Conservation (phyloP, 345 rosid genomes). For the Salix purpurea region DNA sequence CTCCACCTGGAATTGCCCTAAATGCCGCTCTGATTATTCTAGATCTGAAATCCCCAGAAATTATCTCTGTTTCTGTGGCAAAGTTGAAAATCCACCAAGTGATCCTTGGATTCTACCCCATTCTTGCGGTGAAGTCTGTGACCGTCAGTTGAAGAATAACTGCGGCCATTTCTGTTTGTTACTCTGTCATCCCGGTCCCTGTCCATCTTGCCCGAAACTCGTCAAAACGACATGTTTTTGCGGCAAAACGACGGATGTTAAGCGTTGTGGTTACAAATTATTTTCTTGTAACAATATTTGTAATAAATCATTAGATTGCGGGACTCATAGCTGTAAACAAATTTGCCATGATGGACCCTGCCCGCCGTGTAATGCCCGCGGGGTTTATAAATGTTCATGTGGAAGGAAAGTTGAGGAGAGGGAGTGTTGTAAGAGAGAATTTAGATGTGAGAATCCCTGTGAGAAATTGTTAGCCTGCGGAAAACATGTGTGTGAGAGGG, state of each 20-base stretch:
- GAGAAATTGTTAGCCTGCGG: constrained; percentile 54
- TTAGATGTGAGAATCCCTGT: constrained; percentile 66
- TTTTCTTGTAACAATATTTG: constrained; percentile 62
- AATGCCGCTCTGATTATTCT: constrained; percentile 63
- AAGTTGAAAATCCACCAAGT: constrained; percentile 55
- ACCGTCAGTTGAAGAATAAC: constrained; percentile 48
- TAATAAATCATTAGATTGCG: constrained; percentile 47
- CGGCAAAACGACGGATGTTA: constrained; percentile 51
- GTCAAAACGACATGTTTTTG: constrained; percentile 61
- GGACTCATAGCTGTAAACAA: constrained; percentile 49
- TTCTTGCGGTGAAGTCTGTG: constrained; percentile 83
- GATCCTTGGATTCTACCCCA: constrained; percentile 93
- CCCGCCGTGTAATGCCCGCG: constrained; percentile 62
- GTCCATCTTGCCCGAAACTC: constrained; percentile 82
- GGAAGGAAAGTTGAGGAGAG: constrained; percentile 57
- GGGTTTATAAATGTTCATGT: constrained; percentile 53
- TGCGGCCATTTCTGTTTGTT: constrained; percentile 82
- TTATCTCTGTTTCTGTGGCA: constrained; percentile 78
- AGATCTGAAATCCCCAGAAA: constrained; percentile 53
- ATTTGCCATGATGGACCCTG: constrained; percentile 69
- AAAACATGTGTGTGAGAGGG: constrained; percentile 68
- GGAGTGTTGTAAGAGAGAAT: constrained; percentile 69
- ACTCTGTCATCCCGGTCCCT: constrained; percentile 86
- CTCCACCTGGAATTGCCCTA: constrained; percentile 80
- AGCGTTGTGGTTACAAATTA: constrained; percentile 64